phyloP scores from a whole-genome alignment of 495 filamentous ascomycete genomes.

The Neurospora sp. region DNA sequence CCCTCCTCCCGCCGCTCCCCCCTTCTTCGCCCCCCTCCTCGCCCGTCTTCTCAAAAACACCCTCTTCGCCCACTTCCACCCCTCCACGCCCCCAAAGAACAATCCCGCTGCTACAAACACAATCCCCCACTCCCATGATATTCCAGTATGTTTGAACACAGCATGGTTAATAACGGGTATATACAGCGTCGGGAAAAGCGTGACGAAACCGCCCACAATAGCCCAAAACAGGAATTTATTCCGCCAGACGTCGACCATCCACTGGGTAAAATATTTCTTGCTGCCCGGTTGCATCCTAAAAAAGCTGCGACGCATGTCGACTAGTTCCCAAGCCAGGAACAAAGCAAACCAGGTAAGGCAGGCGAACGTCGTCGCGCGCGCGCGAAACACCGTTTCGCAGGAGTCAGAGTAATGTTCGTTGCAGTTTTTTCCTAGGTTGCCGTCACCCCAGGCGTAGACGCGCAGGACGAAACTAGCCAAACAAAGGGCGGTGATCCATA shows the following conservation, averaged over 20 bases:
- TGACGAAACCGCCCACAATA: slow-evolving; percentile 54
- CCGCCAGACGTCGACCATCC: slow-evolving; percentile 54
- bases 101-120: slow-evolving; percentile 39
- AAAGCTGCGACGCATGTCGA: slow-evolving; percentile 55
- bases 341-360: slow-evolving; percentile 65
- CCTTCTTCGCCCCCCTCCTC: slow-evolving; percentile 14
- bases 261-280: slow-evolving; percentile 23
- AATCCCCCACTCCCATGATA: slow-evolving; percentile 68
- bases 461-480: slow-evolving; percentile 32
- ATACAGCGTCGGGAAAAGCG: slow-evolving; percentile 63
- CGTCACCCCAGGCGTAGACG: slow-evolving; percentile 58
- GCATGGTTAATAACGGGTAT: slow-evolving; percentile 57
- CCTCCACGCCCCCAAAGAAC: slow-evolving; percentile 61
- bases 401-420: slow-evolving; percentile 44
- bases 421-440: slow-evolving; percentile 56
- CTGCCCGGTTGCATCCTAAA: slow-evolving; percentile 40
- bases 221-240: slow-evolving; percentile 71
- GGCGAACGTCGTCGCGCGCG: slow-evolving; percentile 66
- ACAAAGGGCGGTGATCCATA: slow-evolving; percentile 55
- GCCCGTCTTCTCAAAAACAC: slow-evolving; percentile 13
- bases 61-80: slow-evolving; percentile 40
- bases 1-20: neutral
- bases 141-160: slow-evolving; percentile 65
- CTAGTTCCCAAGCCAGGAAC: slow-evolving; percentile 66
- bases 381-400: slow-evolving; percentile 61